A percentile compares a stretch with the other conserved stretches of the same genome.
Evolutionary conservation across 192 early-diverging fungal genomes (phyloP).

Genomic region (Cetraspora pellucida): DNA sequence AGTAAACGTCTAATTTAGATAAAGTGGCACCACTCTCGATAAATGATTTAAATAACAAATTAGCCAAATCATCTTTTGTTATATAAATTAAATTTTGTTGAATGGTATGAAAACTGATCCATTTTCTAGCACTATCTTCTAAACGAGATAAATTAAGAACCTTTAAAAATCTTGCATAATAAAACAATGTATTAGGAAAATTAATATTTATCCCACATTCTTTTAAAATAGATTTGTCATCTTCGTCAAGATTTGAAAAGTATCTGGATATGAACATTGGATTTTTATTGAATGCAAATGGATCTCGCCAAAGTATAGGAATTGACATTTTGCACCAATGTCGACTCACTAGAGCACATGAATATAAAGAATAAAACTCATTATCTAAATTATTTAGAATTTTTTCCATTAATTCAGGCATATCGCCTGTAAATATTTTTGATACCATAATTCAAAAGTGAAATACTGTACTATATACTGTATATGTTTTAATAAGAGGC

Average conservation of each 20-base stretch:
- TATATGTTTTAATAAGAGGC: no score
- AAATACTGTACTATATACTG: background rate
- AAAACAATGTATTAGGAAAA: no score
- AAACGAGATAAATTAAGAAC: no score
- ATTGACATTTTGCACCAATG: background rate
- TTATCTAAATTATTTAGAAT: background rate
- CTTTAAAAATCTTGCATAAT: no score
- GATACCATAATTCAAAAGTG: background rate
- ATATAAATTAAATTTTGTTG: no score
- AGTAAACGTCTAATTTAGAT: no score
- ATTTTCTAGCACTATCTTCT: no score
- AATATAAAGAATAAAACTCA: background rate
- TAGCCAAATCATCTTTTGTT: no score
- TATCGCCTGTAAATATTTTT: background rate
- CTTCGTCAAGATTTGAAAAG: background rate
- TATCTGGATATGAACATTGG: background rate
- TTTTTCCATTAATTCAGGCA: background rate
- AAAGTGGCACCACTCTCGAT: no score
- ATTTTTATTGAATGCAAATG: slow-evolving; percentile 9
- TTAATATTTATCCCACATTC: background rate
- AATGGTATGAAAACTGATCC: no score
- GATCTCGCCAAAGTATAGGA: background rate
- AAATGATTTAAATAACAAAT: no score
- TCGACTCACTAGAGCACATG: background rate
- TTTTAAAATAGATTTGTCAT: background rate